Evolutionary conservation across 352 stramenopile species (phyloP), one percentile per base, ranked within the genome.

Genomic region (Globisporangium recalcitrans): DNA sequence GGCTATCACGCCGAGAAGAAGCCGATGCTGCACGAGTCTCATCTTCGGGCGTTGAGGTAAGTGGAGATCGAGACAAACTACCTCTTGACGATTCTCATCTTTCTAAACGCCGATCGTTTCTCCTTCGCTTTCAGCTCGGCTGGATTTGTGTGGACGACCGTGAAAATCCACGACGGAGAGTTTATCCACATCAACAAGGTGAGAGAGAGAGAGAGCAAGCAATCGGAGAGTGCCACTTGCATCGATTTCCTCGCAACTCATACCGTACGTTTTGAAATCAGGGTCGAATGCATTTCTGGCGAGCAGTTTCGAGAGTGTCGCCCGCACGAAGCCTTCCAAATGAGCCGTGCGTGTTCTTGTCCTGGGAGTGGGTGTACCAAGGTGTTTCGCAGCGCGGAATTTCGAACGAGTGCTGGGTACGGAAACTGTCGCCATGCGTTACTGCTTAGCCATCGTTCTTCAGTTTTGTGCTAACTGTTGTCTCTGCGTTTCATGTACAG

Each of bases 151-250:
- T 91, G 86, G 65, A 91, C 81, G 8, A 88, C 79, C 0, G 77
- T 94, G n/a, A 77, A 89, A 16, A 61, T 94, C 9, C 73, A 78
- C 57, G 78, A 89, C 34, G 85, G 82, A 56, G 85, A 94, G 51
- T 92, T 90, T 64, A 77, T 92, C 21, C 83, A 94, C 67, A 82
- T 94, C 42, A 92, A 94, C 70, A 91, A 91, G 71, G 76, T 86
- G n/a, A n/a, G n/a, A n/a, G n/a, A n/a, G n/a, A n/a, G n/a, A n/a
- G n/a, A n/a, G n/a, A n/a, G n/a, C n/a, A 46, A 44, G 58, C 48
- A 22, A 21, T n/a, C n/a, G n/a, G n/a, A n/a, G n/a, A n/a, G n/a
- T n/a, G n/a, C n/a, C n/a, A n/a, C n/a, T n/a, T n/a, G n/a, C n/a
- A n/a, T n/a, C n/a, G n/a, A n/a, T n/a, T n/a, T n/a, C n/a, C n/a